phyloP scores from a whole-genome alignment of 2,329 filamentous ascomycete genomes.

The Pyrenophora teres region DNA sequence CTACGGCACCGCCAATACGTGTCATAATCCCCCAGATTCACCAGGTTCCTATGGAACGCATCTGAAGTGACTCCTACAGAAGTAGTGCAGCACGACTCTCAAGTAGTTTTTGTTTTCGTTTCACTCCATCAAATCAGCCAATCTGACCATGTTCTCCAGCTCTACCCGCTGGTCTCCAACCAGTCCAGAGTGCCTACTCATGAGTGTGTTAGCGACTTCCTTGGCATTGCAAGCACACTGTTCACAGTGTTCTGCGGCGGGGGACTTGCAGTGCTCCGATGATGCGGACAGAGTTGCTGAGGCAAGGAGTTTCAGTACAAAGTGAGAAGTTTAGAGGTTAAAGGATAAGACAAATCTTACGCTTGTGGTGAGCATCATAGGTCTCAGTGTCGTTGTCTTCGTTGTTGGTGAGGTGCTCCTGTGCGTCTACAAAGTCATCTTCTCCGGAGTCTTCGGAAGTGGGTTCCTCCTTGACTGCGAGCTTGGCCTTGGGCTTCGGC shows the following conservation, averaged over 20 bases:
- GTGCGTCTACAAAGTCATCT: constrained; percentile 11
- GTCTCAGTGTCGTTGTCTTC: neutral
- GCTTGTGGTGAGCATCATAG: neutral
- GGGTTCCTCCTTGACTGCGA: neutral
- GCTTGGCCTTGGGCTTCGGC: constrained; percentile 5
- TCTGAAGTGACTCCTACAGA: no score
- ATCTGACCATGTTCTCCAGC: constrained; percentile 1
- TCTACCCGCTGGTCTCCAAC: constrained; percentile 12
- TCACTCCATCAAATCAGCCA: neutral
- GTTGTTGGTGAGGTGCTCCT: neutral
- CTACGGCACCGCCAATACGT: no score
- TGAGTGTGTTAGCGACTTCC: constrained; percentile 13
- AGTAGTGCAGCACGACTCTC: no score
- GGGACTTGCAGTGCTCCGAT: neutral
- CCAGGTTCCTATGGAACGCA: no score
- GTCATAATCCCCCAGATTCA: no score
- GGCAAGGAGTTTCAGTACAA: neutral
- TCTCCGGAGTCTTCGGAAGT: neutral
- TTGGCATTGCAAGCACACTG: constrained; percentile 11
- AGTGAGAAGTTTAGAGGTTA: neutral
- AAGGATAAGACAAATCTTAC: neutral
- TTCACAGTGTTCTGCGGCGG: neutral
- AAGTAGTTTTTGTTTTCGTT: no score
- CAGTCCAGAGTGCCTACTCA: constrained; percentile 16
- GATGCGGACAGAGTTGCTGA: neutral